Conservation (phyloP, 2,329 filamentous ascomycete genomes). For the Trichophaea hybrida region DNA sequence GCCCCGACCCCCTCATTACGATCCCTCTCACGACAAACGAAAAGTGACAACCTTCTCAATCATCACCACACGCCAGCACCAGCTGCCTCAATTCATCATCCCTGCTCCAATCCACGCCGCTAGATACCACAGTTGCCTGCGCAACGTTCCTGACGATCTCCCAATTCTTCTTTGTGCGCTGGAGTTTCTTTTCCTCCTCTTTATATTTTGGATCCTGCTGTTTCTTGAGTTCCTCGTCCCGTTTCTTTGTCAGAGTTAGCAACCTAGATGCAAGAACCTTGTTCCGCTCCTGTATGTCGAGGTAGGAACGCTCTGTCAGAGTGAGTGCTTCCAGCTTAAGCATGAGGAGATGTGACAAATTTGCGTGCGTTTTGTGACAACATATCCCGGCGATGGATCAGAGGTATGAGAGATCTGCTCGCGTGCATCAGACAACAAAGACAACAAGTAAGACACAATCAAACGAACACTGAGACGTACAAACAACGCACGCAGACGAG, state of each 20-base stretch:
- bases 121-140: slow-evolving; percentile 65
- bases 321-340: not conserved
- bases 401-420: slow-evolving; percentile 49
- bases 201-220: slow-evolving; percentile 41
- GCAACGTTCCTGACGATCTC: slow-evolving; percentile 54
- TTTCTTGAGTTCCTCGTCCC: slow-evolving; percentile 40
- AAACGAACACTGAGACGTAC: not conserved
- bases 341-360: slow-evolving; percentile 41
- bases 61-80: slow-evolving; percentile 43
- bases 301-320: slow-evolving; percentile 29
- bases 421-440: not conserved
- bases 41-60: not conserved
- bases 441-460: not conserved
- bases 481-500: not conserved
- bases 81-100: slow-evolving; percentile 53
- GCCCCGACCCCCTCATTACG: no score
- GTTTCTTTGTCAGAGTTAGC: slow-evolving; percentile 46
- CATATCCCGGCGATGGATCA: slow-evolving; percentile 52
- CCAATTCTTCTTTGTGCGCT: slow-evolving; percentile 46
- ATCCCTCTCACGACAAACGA: no score
- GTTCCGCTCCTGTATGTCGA: slow-evolving; percentile 44
- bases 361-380: slow-evolving; percentile 49
- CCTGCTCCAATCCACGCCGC: slow-evolving; percentile 66
- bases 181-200: slow-evolving; percentile 41
- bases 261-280: slow-evolving; percentile 46